These are phyloP conservation scores for Botryotinia narcissicola DNA, from an alignment of 2,329 filamentous ascomycete species.

Conservation along the genomic window DNA sequence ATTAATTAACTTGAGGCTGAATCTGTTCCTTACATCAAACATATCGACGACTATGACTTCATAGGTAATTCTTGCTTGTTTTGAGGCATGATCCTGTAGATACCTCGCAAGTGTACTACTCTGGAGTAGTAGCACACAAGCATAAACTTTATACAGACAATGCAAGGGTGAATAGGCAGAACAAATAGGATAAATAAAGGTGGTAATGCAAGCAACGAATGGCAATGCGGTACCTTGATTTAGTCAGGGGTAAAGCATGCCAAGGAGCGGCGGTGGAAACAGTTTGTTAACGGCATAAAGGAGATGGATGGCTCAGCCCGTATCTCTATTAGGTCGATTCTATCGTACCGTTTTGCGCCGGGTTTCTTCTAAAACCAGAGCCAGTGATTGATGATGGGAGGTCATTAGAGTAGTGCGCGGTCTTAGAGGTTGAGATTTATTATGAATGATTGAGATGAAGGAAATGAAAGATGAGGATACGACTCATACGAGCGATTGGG, in stretches of 20 bases:
- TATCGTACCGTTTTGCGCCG: not conserved
- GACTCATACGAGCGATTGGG: constrained; percentile 5
- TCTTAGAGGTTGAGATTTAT: not conserved
- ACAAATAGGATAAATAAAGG: not conserved
- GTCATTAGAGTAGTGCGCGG: not conserved
- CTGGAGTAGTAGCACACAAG: not conserved
- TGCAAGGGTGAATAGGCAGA: not conserved
- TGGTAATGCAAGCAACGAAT: constrained; percentile 17
- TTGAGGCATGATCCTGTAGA: not conserved
- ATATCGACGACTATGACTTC: not conserved
- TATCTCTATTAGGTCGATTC: not conserved
- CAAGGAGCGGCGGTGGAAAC: constrained; percentile 13
- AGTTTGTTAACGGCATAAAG: not conserved
- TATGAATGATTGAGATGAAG: not conserved
- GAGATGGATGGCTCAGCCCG: constrained; percentile 7
- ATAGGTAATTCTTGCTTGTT: not conserved
- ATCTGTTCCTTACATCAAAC: not conserved
- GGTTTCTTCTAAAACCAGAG: not conserved
- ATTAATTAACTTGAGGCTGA: not conserved
- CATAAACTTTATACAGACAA: not conserved
- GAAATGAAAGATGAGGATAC: not conserved
- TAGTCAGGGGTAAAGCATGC: constrained; percentile 25
- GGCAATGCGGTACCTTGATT: constrained; percentile 24
- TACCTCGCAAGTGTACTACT: not conserved
- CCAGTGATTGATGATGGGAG: not conserved